A percentile compares a stretch with the other conserved stretches of the same genome.
Conservation (phyloP, 441 rosid genomes). For the Erodium trifolium region DNA sequence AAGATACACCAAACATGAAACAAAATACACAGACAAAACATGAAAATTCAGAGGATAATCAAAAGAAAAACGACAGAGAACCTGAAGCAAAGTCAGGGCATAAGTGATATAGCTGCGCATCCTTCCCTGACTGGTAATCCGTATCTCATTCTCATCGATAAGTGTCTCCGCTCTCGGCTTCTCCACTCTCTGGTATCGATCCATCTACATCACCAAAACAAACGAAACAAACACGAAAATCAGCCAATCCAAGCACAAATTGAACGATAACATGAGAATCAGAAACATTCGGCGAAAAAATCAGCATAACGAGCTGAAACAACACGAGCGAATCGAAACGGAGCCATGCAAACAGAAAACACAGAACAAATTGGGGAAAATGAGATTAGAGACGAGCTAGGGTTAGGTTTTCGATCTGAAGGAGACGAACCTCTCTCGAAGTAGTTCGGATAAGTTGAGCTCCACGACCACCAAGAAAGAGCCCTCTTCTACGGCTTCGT, state of each 20-base stretch:
- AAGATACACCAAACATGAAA: not conserved
- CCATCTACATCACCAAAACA: constrained; percentile 42
- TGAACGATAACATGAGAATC: not conserved
- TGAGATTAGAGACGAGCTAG: not conserved
- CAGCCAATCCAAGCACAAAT: not conserved
- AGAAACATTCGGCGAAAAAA: not conserved
- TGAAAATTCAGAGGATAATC: not conserved
- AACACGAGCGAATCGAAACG: not conserved
- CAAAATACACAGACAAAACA: not conserved
- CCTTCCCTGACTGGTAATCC: constrained; percentile 87
- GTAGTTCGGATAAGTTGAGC: not conserved
- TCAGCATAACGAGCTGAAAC: not conserved
- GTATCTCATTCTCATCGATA: constrained; percentile 93
- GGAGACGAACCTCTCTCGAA: not conserved
- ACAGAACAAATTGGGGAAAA: too few species aligned
- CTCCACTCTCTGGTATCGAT: constrained; percentile 85
- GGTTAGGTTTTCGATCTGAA: not conserved
- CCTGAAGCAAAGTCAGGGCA: constrained; percentile 84
- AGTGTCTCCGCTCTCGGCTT: constrained; percentile 77
- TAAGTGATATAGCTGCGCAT: constrained; percentile 87
- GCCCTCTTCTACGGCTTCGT: constrained; percentile 61
- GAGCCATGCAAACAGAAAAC: not conserved
- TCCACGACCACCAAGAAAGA: constrained; percentile 20
- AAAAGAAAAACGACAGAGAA: not conserved
- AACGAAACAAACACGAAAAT: not conserved